Percentiles rank a stretch among this genome's conserved stretches.
These are phyloP conservation scores for Durio zibethinus DNA, from an alignment of 345 rosid genomes.

Conservation along the genomic window DNA sequence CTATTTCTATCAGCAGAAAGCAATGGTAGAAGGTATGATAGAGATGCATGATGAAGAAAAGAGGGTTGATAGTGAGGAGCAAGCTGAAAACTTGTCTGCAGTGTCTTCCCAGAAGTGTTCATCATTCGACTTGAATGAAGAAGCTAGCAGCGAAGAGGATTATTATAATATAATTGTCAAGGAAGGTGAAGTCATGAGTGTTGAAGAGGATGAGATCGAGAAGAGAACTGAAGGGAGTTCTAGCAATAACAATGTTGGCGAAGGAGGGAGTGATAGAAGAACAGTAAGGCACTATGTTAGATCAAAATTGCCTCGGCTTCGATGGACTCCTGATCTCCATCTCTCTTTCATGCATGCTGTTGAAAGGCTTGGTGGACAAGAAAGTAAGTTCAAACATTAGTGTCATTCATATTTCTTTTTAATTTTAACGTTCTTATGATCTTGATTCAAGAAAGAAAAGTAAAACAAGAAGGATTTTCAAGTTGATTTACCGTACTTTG, in stretches of 20 bases:
- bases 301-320: slow-evolving; percentile 73
- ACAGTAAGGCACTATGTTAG: slow-evolving; percentile 68
- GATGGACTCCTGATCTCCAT: slow-evolving; percentile 94
- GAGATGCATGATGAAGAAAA: slow-evolving; percentile 16
- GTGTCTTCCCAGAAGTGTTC: slow-evolving; percentile 31
- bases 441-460: background rate
- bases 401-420: background rate
- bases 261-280: slow-evolving; percentile 14
- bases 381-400: slow-evolving; percentile 46
- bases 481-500: background rate
- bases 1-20: background rate
- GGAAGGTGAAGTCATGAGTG: slow-evolving; percentile 5
- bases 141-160: slow-evolving; percentile 30
- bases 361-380: slow-evolving; percentile 85
- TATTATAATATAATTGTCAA: background rate
- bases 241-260: slow-evolving; percentile 4
- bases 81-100: slow-evolving; percentile 23
- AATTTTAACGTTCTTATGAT: background rate
- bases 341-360: slow-evolving; percentile 71
- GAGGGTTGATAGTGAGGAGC: slow-evolving; percentile 24
- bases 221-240: slow-evolving; percentile 29
- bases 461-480: background rate
- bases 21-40: slow-evolving; percentile 17
- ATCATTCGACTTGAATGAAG: slow-evolving; percentile 43
- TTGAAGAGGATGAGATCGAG: slow-evolving; percentile 19